Evolutionary conservation across 495 filamentous ascomycete genomes (phyloP).

Genomic region (Penicillium herquei): DNA sequence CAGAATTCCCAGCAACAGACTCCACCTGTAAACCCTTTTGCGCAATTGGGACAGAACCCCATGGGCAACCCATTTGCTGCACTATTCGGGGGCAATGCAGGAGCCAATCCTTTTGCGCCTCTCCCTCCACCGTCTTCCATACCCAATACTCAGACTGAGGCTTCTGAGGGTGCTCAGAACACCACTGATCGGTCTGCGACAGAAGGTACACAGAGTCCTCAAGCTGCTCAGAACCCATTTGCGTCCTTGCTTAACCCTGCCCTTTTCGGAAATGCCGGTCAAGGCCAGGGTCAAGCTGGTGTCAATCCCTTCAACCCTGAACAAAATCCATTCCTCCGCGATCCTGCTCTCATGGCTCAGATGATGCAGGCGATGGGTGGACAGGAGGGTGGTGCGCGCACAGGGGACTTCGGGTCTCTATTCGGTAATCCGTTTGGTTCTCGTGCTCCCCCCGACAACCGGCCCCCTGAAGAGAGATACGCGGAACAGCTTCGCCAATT

Average conservation of each 20-base stretch:
- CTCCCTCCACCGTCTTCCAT: slow-evolving; percentile 20
- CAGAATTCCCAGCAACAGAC: slow-evolving; percentile 41
- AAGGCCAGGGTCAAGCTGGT: slow-evolving; percentile 27
- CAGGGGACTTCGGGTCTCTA: slow-evolving; percentile 39
- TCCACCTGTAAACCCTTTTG: slow-evolving; percentile 36
- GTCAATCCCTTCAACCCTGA: slow-evolving; percentile 48
- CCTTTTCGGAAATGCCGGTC: slow-evolving; percentile 30
- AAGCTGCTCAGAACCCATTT: slow-evolving; percentile 52
- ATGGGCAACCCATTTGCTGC: slow-evolving; percentile 67
- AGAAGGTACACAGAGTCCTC: slow-evolving; percentile 27
- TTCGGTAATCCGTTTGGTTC: slow-evolving; percentile 37
- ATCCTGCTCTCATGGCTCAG: slow-evolving; percentile 47
- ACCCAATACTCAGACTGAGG: slow-evolving; percentile 21
- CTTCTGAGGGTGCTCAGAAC: slow-evolving; percentile 16
- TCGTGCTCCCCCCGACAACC: slow-evolving; percentile 63
- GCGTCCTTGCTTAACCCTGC: slow-evolving; percentile 49
- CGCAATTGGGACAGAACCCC: slow-evolving; percentile 18
- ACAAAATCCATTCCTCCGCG: slow-evolving; percentile 47
- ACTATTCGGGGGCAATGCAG: slow-evolving; percentile 2
- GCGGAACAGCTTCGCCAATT: slow-evolving; percentile 86
- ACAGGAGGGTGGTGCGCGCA: slow-evolving; percentile 27
- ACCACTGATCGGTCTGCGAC: slow-evolving; percentile 27
- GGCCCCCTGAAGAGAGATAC: slow-evolving; percentile 92
- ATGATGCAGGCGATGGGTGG: slow-evolving; percentile 47
- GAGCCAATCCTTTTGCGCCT: slow-evolving; percentile 7